Evolutionary conservation across 805 yeast species (phyloP).

Genomic region (Saturnispora sekii): DNA sequence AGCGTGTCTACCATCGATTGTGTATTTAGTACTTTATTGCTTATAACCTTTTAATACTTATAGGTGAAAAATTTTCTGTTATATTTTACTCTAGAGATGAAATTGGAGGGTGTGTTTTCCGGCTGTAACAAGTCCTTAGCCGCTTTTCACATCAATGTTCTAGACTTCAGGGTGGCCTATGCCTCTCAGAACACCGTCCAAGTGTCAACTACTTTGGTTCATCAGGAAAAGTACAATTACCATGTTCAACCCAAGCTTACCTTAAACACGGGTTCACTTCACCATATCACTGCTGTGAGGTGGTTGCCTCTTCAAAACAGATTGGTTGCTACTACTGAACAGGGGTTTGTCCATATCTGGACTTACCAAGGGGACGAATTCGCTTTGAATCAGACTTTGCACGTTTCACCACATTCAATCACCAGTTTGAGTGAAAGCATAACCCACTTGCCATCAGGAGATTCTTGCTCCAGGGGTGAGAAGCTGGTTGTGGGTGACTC

Average conservation of each 20-base stretch:
- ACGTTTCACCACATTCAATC: slow-evolving; percentile 8
- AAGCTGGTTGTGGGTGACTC: slow-evolving; percentile 55
- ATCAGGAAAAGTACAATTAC: slow-evolving; percentile 19
- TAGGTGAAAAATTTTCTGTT: not conserved
- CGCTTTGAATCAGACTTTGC: slow-evolving; percentile 23
- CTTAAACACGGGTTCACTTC: slow-evolving; percentile 50
- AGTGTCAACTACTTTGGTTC: slow-evolving; percentile 49
- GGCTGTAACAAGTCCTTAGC: slow-evolving; percentile 67
- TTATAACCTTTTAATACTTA: not conserved
- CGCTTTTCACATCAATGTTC: slow-evolving; percentile 41
- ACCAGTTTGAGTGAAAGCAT: slow-evolving; percentile 9
- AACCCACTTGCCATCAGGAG: slow-evolving; percentile 2
- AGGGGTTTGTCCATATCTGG: slow-evolving; percentile 57
- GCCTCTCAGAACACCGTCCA: slow-evolving; percentile 65
- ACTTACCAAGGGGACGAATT: slow-evolving; percentile 22
- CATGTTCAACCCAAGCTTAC: slow-evolving; percentile 39
- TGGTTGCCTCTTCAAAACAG: slow-evolving; percentile 37
- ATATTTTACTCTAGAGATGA: not conserved
- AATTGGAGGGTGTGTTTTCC: slow-evolving; percentile 48
- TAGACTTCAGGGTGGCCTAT: slow-evolving; percentile 43
- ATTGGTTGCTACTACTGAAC: slow-evolving; percentile 61
- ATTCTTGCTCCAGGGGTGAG: slow-evolving; percentile 14
- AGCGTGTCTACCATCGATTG: slow-evolving; percentile 20
- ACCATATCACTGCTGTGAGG: slow-evolving; percentile 58
- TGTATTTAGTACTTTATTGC: not conserved